Conservation (phyloP, 1,139 yeast genomes). For the Protomyces inundatus region DNA sequence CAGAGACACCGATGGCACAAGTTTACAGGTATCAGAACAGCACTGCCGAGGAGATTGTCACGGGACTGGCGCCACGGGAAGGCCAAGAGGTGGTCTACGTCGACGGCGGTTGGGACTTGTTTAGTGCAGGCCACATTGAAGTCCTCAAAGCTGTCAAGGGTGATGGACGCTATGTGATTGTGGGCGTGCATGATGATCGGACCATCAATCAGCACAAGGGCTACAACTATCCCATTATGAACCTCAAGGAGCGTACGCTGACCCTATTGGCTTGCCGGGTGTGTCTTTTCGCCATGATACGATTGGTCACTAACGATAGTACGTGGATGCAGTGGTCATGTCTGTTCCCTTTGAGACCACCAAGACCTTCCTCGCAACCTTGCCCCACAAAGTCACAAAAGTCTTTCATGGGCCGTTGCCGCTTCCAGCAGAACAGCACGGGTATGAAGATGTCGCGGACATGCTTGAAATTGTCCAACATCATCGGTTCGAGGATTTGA, state of each 20-base stretch:
- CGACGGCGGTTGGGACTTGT: constrained; percentile 86
- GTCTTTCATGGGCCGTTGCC: constrained; percentile 63
- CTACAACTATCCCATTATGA: constrained; percentile 77
- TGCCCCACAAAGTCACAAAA: constrained; percentile 40
- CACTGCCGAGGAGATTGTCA: constrained; percentile 34
- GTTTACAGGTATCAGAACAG: constrained; percentile 27
- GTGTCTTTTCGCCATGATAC: neutral
- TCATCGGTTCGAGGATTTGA: constrained; percentile 56
- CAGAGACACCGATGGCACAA: constrained; percentile 9
- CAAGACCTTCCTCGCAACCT: constrained; percentile 39
- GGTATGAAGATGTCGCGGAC: constrained; percentile 44
- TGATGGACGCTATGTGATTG: constrained; percentile 49
- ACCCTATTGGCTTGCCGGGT: constrained; percentile 76
- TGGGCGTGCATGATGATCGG: constrained; percentile 64
- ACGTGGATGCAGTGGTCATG: constrained; percentile 44
- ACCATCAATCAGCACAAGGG: constrained; percentile 56
- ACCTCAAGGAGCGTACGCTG: constrained; percentile 71
- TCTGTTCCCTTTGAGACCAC: constrained; percentile 61
- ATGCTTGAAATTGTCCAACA: constrained; percentile 47
- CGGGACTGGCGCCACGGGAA: constrained; percentile 26
- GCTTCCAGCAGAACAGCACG: constrained; percentile 36
- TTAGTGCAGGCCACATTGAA: constrained; percentile 89
- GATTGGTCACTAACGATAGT: neutral
- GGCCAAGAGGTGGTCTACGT: constrained; percentile 46
- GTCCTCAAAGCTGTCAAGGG: constrained; percentile 49